phyloP scores from a whole-genome alignment of 73 alveolate species.

The Paramecium octaurelia region DNA sequence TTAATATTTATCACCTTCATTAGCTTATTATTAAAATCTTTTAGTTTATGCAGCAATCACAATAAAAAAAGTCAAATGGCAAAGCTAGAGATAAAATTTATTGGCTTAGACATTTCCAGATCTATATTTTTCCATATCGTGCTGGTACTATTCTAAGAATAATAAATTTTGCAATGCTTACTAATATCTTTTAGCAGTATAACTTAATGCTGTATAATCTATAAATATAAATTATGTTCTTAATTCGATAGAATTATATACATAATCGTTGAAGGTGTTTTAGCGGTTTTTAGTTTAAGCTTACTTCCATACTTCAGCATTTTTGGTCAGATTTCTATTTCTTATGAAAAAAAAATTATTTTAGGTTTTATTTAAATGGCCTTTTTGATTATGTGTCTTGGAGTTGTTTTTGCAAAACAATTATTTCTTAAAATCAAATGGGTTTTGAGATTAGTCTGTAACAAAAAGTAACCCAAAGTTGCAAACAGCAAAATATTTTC shows the following conservation, averaged over 20 bases:
- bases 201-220: neutral
- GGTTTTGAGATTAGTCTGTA: neutral
- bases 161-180: neutral
- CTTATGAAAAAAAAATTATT: neutral
- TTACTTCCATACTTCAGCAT: neutral
- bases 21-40: neutral
- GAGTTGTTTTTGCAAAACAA: neutral
- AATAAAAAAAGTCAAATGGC: neutral
- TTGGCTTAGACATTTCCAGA: neutral
- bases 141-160: neutral
- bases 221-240: neutral
- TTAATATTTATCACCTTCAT: neutral
- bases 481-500: neutral
- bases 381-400: neutral
- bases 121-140: neutral
- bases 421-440: neutral
- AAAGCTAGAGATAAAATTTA: neutral
- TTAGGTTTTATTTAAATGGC: neutral
- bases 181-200: neutral
- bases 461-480: no score
- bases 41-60: neutral
- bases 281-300: neutral
- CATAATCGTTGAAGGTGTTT: neutral
- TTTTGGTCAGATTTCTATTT: neutral
- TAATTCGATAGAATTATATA: neutral